Base-by-base conservation (phyloP, 306 rosid species). In the Corylus avellana region DNA sequence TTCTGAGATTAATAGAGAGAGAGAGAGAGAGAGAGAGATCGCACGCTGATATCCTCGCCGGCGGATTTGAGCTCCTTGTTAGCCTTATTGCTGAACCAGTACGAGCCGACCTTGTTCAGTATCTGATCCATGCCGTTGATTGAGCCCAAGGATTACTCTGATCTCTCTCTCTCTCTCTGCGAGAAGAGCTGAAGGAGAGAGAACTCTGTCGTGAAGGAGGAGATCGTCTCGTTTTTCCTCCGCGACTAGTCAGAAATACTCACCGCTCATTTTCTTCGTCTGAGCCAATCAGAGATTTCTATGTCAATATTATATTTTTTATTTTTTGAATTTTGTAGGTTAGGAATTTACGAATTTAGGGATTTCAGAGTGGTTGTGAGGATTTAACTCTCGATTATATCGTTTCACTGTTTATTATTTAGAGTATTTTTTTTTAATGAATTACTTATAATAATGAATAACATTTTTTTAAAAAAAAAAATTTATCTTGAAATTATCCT, bases 21-120 rank as follows among this genome's bases (percentile, higher is more conserved):
- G 50, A 53, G 53, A 70, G 55, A n/a, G 73, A 73, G 20, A 56
- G n/a, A 5, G 78, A 56, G 53, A 80, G 59, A 50, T 71, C 58
- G 61, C 74, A 93, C 97, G 86, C 85, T 93, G 81, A 91, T 7
- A 73, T 93, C 98, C 71, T 91, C 90, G 12, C 98, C 95, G 80
- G 84, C 92, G 35, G 98, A 93, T 77, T 81, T 56, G 72, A 93
- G 51, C 83, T 93, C 92, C 84, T 79, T 93, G 90, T 48, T 86
- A 81, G 97, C 97, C 84, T 58, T 91, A 74, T 79, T 82, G 89
- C 79, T 86, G 86, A 93, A 93, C 98, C 98, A 93, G 81, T 91
- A 93, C n/a, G 97, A 88, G 1, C 98, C 97, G 29, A 88, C 97
- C 84, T 91, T 93, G 87, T 89, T 89, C 88, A 93, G 12, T 62